phyloP scores from a whole-genome alignment of 2,329 filamentous ascomycete species.

The Aspergillus felis region DNA sequence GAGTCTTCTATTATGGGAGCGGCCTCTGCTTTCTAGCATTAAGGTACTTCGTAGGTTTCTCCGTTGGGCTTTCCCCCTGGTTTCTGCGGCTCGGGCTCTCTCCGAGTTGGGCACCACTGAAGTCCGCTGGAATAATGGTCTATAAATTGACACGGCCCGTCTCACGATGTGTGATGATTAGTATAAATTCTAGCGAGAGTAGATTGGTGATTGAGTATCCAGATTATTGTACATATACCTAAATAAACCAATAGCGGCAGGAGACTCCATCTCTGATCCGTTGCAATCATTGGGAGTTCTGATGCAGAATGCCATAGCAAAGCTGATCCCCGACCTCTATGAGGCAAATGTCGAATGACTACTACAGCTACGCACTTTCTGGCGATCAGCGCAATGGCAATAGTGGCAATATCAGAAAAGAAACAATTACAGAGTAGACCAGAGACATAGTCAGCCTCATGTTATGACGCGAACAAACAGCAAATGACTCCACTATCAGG shows the following conservation, averaged over 20 bases:
- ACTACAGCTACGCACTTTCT: background rate
- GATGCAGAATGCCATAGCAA: background rate
- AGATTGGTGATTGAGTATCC: background rate
- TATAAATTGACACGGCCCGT: background rate
- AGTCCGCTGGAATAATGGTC: background rate
- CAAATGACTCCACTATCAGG: background rate
- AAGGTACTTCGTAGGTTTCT: background rate
- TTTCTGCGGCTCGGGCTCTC: background rate
- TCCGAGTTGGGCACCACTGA: background rate
- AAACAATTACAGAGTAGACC: background rate
- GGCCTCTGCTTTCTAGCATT: background rate
- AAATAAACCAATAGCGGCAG: background rate
- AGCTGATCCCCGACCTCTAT: background rate
- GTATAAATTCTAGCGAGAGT: no score
- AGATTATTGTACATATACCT: no score
- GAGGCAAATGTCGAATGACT: no score
- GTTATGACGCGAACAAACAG: background rate
- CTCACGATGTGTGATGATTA: background rate
- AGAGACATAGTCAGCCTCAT: background rate
- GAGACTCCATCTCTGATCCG: background rate
- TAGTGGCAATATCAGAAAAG: background rate
- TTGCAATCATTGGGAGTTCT: background rate
- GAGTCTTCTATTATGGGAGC: background rate
- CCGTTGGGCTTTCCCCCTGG: background rate
- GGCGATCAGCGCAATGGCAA: background rate